phyloP scores from a whole-genome alignment of 1,284 basidiomycete species.

The Omphalotus olearius region DNA sequence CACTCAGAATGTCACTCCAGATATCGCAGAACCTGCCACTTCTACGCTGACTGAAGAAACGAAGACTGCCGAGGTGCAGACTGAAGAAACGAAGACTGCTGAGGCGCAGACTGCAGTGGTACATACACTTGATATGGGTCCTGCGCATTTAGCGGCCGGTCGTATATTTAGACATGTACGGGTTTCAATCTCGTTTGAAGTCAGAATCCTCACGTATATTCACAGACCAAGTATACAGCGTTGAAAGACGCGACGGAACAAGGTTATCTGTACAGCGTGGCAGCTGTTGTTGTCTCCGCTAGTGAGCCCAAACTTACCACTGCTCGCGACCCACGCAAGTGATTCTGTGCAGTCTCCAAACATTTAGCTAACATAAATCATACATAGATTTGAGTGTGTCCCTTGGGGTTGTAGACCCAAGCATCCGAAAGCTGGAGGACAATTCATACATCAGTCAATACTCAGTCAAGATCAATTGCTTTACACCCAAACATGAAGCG shows the following conservation, averaged over 20 bases:
- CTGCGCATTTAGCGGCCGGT: slow-evolving; percentile 4
- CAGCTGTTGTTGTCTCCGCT: slow-evolving; percentile 2
- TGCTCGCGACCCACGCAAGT: slow-evolving; percentile 20
- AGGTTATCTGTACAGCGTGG: neutral
- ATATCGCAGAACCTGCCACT: neutral
- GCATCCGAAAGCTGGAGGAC: slow-evolving; percentile 26
- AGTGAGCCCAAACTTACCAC: neutral
- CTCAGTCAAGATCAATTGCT: slow-evolving; percentile 43
- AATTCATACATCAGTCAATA: slow-evolving; percentile 6
- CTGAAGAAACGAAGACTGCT: neutral
- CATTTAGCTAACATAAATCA: neutral
- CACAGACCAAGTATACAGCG: neutral
- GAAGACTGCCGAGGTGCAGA: neutral
- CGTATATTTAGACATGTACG: slow-evolving; percentile 5
- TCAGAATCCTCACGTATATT: neutral
- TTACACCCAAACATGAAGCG: slow-evolving; percentile 39
- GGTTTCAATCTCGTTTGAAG: neutral
- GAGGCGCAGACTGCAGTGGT: neutral
- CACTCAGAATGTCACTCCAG: neutral
- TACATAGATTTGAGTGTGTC: slow-evolving; percentile 29
- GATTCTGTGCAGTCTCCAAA: neutral
- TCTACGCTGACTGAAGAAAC: too few relatives aligned
- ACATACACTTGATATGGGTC: neutral
- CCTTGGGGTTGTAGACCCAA: slow-evolving; percentile 40
- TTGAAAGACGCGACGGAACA: neutral